A percentile compares a stretch with the other conserved stretches of the same genome.
These are phyloP conservation scores for Sporothrix brasiliensis DNA, from an alignment of 2,329 filamentous ascomycete species.

Conservation along the genomic window DNA sequence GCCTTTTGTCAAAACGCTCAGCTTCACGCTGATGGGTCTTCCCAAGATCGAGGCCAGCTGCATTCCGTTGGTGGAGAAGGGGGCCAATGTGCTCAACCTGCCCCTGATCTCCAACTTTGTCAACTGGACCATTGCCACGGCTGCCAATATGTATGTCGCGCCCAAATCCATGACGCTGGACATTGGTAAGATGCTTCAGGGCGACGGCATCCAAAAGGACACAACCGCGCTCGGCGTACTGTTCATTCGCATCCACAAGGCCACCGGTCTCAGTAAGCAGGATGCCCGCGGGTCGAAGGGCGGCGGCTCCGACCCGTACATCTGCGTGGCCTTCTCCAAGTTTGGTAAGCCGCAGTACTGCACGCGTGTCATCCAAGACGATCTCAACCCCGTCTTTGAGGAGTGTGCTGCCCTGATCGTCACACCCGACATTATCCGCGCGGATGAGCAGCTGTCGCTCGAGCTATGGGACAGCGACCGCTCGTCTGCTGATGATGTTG, in stretches of 20 bases:
- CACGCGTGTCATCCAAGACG: constrained; percentile 92
- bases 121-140: constrained; percentile 88
- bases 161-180: constrained; percentile 94
- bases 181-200: constrained; percentile 84
- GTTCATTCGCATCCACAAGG: constrained; percentile 89
- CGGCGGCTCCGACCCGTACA: constrained; percentile 92
- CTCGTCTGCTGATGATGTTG: constrained; percentile 88
- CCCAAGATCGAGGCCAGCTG: constrained; percentile 89
- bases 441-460: constrained; percentile 87
- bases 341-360: constrained; percentile 98
- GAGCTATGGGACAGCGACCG: constrained; percentile 97
- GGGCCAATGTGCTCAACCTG: constrained; percentile 87
- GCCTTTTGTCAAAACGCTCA: constrained; percentile 88
- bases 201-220: constrained; percentile 90
- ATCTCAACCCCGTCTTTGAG: constrained; percentile 90
- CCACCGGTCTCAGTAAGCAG: constrained; percentile 85
- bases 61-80: constrained; percentile 87
- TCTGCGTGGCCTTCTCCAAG: constrained; percentile 92
- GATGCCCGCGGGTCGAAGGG: constrained; percentile 79
- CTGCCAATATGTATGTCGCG: constrained; percentile 87
- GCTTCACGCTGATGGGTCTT: constrained; percentile 90
- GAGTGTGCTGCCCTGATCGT: constrained; percentile 85
- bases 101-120: constrained; percentile 95
- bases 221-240: constrained; percentile 84
- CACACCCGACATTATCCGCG: constrained; percentile 86